These are phyloP conservation scores for Alectoria sarmentosa DNA, from an alignment of 495 filamentous ascomycete genomes.

Conservation along the genomic window DNA sequence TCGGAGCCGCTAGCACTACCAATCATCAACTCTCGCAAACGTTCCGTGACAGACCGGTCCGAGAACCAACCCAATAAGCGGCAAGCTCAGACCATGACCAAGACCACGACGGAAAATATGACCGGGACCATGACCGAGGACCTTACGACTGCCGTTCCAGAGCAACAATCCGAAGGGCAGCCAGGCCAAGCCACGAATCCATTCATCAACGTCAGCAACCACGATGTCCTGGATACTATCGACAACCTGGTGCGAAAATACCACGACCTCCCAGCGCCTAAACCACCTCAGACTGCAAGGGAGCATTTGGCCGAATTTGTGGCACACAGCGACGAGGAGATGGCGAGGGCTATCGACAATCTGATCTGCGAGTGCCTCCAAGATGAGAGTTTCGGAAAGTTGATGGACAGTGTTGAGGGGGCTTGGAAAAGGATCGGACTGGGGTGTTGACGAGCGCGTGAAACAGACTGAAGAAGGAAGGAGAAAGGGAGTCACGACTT, in stretches of 20 bases:
- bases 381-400: slow-evolving; percentile 38
- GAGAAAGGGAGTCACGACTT: background rate
- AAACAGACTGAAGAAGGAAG: background rate
- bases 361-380: slow-evolving; percentile 41
- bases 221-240: slow-evolving; percentile 14
- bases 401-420: slow-evolving; percentile 41
- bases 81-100: background rate
- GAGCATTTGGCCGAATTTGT: slow-evolving; percentile 35
- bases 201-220: slow-evolving; percentile 6
- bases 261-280: slow-evolving; percentile 15
- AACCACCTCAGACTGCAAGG: slow-evolving; percentile 9
- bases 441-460: slow-evolving; percentile 24
- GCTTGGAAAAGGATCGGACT: slow-evolving; percentile 40
- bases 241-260: slow-evolving; percentile 22
- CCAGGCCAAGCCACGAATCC: background rate
- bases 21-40: slow-evolving; percentile 5
- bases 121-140: background rate
- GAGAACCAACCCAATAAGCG: slow-evolving; percentile 4
- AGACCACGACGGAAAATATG: background rate
- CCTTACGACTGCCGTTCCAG: background rate
- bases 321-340: slow-evolving; percentile 32
- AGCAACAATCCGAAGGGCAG: background rate
- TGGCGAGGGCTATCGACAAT: slow-evolving; percentile 34
- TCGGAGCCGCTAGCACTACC: background rate
- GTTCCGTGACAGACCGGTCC: background rate